Conservation (phyloP, 805 yeast genomes). For the Teunomyces cretensis region DNA sequence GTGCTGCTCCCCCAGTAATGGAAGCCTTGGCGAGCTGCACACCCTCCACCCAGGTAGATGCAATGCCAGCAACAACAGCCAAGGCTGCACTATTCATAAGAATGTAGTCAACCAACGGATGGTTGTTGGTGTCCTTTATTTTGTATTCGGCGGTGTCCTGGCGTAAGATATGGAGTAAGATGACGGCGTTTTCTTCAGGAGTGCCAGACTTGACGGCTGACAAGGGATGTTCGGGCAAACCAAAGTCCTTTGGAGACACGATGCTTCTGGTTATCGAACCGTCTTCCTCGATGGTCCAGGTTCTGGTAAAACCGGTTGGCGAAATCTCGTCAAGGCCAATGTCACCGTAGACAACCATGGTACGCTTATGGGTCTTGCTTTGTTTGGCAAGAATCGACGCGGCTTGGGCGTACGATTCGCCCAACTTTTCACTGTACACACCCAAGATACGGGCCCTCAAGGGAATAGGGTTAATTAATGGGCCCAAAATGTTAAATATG, state of each 20-base stretch:
- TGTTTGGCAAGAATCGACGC: constrained; percentile 60
- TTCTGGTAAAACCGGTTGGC: constrained; percentile 77
- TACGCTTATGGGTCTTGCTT: constrained; percentile 47
- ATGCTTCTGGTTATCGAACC: constrained; percentile 44
- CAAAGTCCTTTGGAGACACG: constrained; percentile 76
- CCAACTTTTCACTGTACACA: constrained; percentile 77
- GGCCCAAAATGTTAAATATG: constrained; percentile 92
- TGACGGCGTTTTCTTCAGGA: constrained; percentile 76
- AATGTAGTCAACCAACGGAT: constrained; percentile 85
- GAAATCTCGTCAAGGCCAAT: constrained; percentile 92
- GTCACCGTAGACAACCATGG: constrained; percentile 92
- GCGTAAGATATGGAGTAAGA: constrained; percentile 46
- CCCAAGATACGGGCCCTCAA: constrained; percentile 81
- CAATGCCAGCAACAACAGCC: constrained; percentile 72
- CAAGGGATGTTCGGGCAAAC: constrained; percentile 70
- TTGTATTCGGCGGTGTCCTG: constrained; percentile 47
- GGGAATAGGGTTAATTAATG: constrained; percentile 88
- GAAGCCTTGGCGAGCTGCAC: constrained; percentile 69
- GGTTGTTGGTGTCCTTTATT: constrained; percentile 37
- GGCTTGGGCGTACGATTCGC: constrained; percentile 81
- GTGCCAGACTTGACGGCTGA: constrained; percentile 77
- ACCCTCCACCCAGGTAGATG: constrained; percentile 73
- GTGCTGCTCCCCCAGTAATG: constrained; percentile 68
- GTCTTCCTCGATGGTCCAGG: constrained; percentile 64
- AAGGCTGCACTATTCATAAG: constrained; percentile 85